Base-by-base conservation (phyloP, 169 alveolate genomes). In the Cytauxzoon felis region DNA sequence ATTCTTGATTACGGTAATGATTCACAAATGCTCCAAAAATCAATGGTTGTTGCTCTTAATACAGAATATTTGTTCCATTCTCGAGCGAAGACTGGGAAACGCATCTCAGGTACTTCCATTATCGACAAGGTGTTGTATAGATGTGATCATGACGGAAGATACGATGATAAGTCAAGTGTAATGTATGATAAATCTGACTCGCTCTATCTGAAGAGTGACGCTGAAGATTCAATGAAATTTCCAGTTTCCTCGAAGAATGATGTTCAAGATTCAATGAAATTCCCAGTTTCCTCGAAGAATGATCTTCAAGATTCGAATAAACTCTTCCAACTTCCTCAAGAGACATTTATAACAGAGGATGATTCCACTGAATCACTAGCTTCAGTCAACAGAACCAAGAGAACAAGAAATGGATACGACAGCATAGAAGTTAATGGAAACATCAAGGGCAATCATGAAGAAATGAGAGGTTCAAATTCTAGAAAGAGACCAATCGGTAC, bases 31-130 rank as follows among this genome's bases (percentile, higher is more conserved):
- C n/a, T n/a, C n/a, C 32, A 42, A 26, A 59, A 59, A 48, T 59
- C 69, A 30, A 24, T 59, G 58, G 21, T 59, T 24, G 69, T 59
- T 6, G 30, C 69, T 6, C 13, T 59, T 13, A 59, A 59, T 48
- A 19, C 63, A 11, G 69, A 59, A 57, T 40, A 54, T 4, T 59
- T 59, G 59, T 9, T 59, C 56, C 30, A 59, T 24, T 43, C 24
- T 1, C 11, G 69, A 32, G 19, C n/a, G n/a, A 47, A 33, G 29
- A 57, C 59, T 16, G 52, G 11, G 19, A 59, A 59, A 33, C 30
- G 38, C 34, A 21, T 30, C 4, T 33, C 69, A n/a, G 18, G n/a
- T n/a, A n/a, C 47, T n/a, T 59, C 69, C n/a, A 59, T 33, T 24
- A 45, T 59, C 26, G 69, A 59, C 11, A 59, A 26, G 56, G 27